Percentiles rank a stretch among this genome's conserved stretches.
Conservation (phyloP, 257 asterid species). For the Cynanchum wilfordii region DNA sequence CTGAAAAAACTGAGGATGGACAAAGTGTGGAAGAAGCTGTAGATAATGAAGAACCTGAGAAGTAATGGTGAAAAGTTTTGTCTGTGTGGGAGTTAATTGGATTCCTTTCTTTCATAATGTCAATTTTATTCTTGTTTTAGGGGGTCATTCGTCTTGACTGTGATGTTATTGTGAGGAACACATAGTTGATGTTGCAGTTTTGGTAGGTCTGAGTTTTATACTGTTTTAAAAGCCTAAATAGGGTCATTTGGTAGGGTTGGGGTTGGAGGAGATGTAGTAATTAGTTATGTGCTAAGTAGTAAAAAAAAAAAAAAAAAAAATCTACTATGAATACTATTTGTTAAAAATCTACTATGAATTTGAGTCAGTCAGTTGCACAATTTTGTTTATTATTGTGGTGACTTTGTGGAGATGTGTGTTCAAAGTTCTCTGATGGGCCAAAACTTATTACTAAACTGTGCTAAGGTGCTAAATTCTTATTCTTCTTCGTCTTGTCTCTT, state of each 20-base stretch:
- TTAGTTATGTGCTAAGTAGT: too few relatives aligned
- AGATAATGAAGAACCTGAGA: constrained; percentile 14
- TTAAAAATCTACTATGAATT: neutral
- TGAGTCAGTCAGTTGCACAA: neutral
- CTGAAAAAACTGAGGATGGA: constrained; percentile 24
- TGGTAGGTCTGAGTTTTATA: too few relatives aligned
- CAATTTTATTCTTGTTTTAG: neutral
- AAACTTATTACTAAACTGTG: neutral
- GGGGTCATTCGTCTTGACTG: too few relatives aligned
- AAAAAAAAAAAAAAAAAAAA: too few relatives aligned
- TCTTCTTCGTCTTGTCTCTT: neutral
- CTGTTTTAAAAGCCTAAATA: too few relatives aligned
- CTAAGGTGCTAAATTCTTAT: too few relatives aligned
- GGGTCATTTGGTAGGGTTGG: too few relatives aligned
- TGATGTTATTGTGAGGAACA: too few relatives aligned
- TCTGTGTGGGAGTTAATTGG: constrained; percentile 3
- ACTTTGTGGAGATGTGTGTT: neutral
- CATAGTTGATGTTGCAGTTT: too few relatives aligned
- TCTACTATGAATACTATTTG: too few relatives aligned
- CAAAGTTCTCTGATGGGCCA: neutral
- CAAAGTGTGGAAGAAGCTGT: constrained; percentile 23
- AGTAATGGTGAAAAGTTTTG: constrained; percentile 12
- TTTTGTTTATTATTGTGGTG: constrained; percentile 3
- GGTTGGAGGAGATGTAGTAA: too few relatives aligned
- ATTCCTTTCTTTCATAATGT: constrained; percentile 3